Percentiles rank a stretch among this genome's conserved stretches.
Evolutionary conservation across 202 grass and related monocot genomes (phyloP).

Genomic region (Hordeum pubiflorum): DNA sequence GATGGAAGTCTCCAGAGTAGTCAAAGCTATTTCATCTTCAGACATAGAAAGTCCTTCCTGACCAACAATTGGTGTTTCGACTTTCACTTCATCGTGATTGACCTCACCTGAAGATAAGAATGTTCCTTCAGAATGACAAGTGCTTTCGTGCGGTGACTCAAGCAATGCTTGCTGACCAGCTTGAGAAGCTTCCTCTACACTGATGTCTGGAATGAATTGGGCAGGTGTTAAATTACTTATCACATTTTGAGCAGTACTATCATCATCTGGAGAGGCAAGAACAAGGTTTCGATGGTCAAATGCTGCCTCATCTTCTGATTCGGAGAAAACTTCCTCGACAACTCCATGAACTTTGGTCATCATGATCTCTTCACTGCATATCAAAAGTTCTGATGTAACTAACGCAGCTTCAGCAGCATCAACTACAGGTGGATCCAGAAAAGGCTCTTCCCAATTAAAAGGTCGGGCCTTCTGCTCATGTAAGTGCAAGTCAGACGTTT

Average conservation of each 20-base stretch:
- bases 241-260: neutral
- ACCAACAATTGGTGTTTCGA: neutral
- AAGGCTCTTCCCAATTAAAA: neutral
- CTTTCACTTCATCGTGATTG: constrained; percentile 15
- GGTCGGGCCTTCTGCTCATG: neutral
- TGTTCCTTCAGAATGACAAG: constrained; percentile 12
- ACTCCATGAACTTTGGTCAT: neutral
- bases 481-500: constrained; percentile 3
- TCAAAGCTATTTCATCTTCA: constrained; percentile 8
- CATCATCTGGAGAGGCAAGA: neutral
- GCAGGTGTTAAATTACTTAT: neutral
- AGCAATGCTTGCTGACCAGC: neutral
- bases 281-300: neutral
- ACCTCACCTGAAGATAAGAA: constrained; percentile 2
- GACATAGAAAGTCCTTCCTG: constrained; percentile 4
- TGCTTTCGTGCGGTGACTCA: neutral
- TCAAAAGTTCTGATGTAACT: constrained; percentile 5
- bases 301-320: neutral
- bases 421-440: neutral
- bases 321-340: constrained; percentile 1
- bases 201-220: neutral
- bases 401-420: constrained; percentile 5
- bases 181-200: constrained; percentile 15
- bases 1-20: constrained; percentile 18
- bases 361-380: neutral